Conservation (phyloP, 2,329 filamentous ascomycete species). For the Penicillium nordicum region DNA sequence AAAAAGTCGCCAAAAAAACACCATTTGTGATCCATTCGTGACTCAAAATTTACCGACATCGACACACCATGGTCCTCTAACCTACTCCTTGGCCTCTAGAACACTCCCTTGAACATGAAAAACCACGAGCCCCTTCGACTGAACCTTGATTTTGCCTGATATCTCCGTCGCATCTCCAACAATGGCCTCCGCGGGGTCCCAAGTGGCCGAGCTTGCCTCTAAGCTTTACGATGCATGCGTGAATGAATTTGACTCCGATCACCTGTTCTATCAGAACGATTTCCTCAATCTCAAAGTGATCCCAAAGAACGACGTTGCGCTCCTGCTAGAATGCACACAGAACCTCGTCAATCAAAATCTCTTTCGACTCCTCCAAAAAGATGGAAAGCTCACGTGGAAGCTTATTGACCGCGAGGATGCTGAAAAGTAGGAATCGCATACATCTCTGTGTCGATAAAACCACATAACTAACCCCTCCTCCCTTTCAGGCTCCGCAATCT, state of each 20-base stretch:
- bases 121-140: slow-evolving; percentile 27
- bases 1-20: slow-evolving; percentile 32
- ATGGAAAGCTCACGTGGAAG: slow-evolving; percentile 48
- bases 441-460: not conserved
- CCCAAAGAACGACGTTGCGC: slow-evolving; percentile 41
- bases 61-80: slow-evolving; percentile 20
- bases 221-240: slow-evolving; percentile 46
- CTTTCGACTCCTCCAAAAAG: slow-evolving; percentile 44
- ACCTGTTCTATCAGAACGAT: slow-evolving; percentile 48
- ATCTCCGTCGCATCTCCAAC: slow-evolving; percentile 21
- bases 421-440: slow-evolving; percentile 40
- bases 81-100: slow-evolving; percentile 9
- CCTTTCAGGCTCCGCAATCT: slow-evolving; percentile 43
- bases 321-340: slow-evolving; percentile 46
- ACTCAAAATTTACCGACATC: slow-evolving; percentile 11
- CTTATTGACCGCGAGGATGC: slow-evolving; percentile 48
- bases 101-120: slow-evolving; percentile 33
- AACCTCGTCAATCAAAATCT: slow-evolving; percentile 46
- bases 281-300: slow-evolving; percentile 43
- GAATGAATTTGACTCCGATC: slow-evolving; percentile 39
- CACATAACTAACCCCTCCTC: slow-evolving; percentile 9
- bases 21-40: slow-evolving; percentile 15
- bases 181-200: slow-evolving; percentile 37
- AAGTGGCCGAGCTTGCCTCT: slow-evolving; percentile 40
- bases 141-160: slow-evolving; percentile 26